Base-by-base conservation (phyloP, 805 yeast species). In the Pichia insulana region DNA sequence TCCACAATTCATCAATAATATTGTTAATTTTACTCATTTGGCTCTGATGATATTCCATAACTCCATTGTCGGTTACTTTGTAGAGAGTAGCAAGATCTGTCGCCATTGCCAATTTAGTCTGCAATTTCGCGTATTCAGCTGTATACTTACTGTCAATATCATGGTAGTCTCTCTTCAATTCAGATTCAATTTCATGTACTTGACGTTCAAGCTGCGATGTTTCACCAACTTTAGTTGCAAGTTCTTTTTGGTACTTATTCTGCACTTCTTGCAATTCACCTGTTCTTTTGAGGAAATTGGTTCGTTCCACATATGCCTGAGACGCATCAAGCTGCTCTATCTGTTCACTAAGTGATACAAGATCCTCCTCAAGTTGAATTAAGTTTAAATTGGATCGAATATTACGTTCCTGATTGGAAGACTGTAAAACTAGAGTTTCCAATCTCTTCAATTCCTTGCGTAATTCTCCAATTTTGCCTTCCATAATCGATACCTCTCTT, bases 11-110 rank as follows among this genome's bases (percentile, higher is more conserved):
- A 53, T 86, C 92, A 36, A 92, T 68, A 28, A 87, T 83, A 46
- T 83, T 69, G 63, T 92, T 92, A 52, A 90, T 87, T 52, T 88
- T 96, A 52, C 78, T 78, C 98, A 92, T 92, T 58, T 92, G 92
- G 46, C 82, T 64, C 44, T 85, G 74, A 60, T 92, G 99, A 57
- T 78, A 90, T 54, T 80, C 80, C 95, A 92, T 89, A 37, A 92
- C 90, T 0, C 97, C 96, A 48, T 76, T 77, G 56, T 92, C 98
- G 36, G 94, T 68, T 0, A 96, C 96, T 53, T 78, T 85, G 10
- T 85, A 74, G 56, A 88, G 88, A 2, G 83, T 81, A 8, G 71
- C 80, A 36, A 92, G 66, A 62, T 92, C 99, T 42, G 83, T 86
- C 5, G 83, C 79, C 15, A 85, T 82, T 34, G 85, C 72, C 17